A percentile compares a stretch with the other conserved stretches of the same genome.
Conservation (phyloP, 108 stramenopile species). For the Pseudonitzschia delicatissima region DNA sequence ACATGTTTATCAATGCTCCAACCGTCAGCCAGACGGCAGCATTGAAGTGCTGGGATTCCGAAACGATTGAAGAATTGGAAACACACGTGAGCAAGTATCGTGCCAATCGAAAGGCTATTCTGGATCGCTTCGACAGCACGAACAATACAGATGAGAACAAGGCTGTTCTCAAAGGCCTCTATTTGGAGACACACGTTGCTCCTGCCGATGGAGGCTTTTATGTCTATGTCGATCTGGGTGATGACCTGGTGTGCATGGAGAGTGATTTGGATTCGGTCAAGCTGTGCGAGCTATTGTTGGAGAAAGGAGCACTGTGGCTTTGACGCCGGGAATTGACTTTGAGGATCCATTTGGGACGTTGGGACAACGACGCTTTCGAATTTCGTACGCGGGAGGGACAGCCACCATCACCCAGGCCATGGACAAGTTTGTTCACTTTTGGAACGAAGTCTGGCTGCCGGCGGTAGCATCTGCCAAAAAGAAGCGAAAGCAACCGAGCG, state of each 20-base stretch:
- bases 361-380: conserved; percentile 81
- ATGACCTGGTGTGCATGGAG: conserved; percentile 33
- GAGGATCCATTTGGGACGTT: conserved; percentile 66
- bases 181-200: conserved; percentile 50
- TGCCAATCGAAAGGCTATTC: conserved; percentile 51
- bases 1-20: conserved; percentile 94
- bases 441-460: conserved; percentile 46
- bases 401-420: conserved; percentile 60
- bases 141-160: conserved; percentile 36
- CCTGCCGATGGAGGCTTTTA: conserved; percentile 93
- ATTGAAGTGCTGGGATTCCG: conserved; percentile 67
- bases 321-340: conserved; percentile 92
- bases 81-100: conserved; percentile 74
- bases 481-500: background rate
- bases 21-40: conserved; percentile 90
- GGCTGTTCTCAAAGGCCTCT: background rate
- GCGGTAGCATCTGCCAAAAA: conserved; percentile 7
- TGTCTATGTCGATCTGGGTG: conserved; percentile 83
- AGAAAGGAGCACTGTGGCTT: conserved; percentile 82
- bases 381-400: conserved; percentile 81
- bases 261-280: conserved; percentile 49
- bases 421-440: conserved; percentile 68
- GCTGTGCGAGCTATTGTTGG: conserved; percentile 59
- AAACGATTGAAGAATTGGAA: conserved; percentile 70
- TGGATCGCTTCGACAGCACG: conserved; percentile 38